Conservation (phyloP, 345 rosid genomes). For the Combretum micranthum region DNA sequence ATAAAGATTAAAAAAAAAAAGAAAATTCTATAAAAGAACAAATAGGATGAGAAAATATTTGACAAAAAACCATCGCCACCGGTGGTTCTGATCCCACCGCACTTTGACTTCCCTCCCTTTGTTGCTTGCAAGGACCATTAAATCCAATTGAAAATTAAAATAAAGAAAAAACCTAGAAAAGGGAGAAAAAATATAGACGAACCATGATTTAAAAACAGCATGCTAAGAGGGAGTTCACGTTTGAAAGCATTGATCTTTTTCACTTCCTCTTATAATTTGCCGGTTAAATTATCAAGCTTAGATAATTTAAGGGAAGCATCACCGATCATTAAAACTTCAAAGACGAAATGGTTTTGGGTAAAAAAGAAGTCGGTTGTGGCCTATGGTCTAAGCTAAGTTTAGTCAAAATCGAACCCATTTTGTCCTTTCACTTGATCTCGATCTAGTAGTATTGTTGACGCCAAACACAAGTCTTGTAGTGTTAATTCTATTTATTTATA, state of each 20-base stretch:
- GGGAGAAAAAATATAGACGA: slow-evolving; percentile 4
- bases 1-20: too few species aligned
- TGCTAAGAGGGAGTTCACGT: slow-evolving; percentile 86
- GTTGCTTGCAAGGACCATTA: slow-evolving; percentile 4
- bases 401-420: slow-evolving; percentile 51
- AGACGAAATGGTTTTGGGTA: slow-evolving; percentile 44
- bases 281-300: slow-evolving; percentile 44
- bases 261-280: slow-evolving; percentile 66
- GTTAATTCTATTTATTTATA: too few species aligned
- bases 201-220: slow-evolving; percentile 76
- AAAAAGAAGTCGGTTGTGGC: slow-evolving; percentile 17
- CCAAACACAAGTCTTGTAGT: too few species aligned
- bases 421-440: background rate
- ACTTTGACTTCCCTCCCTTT: too few species aligned
- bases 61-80: too few species aligned
- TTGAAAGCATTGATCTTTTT: slow-evolving; percentile 71
- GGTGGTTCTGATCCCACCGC: too few species aligned
- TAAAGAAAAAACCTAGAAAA: background rate
- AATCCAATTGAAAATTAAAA: background rate
- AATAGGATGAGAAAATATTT: too few species aligned
- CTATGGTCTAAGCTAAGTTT: slow-evolving; percentile 70
- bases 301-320: slow-evolving; percentile 31
- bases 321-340: slow-evolving; percentile 39
- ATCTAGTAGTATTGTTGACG: too few species aligned
- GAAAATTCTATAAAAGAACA: too few species aligned